A percentile compares a stretch with the other conserved stretches of the same genome.
Conservation (phyloP, 2,329 filamentous ascomycete genomes). For the Daldinia sp. region DNA sequence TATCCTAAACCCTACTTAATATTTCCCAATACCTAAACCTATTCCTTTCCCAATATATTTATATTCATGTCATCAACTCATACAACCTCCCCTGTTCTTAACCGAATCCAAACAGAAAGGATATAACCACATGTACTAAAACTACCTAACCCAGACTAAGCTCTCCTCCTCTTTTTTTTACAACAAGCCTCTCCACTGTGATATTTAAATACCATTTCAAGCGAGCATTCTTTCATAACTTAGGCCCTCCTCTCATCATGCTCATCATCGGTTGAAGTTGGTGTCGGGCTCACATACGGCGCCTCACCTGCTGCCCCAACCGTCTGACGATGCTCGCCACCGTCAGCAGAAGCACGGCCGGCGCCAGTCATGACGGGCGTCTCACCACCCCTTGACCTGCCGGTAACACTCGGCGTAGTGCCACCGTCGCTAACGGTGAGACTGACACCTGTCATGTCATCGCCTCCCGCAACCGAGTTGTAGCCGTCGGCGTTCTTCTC, state of each 20-base stretch:
- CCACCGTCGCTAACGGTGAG: constrained; percentile 3
- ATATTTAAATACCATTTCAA: background rate
- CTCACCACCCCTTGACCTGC: constrained; percentile 23
- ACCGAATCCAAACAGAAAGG: background rate
- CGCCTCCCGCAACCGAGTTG: constrained; percentile 15
- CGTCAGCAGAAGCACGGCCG: constrained; percentile 30
- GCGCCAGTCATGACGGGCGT: constrained; percentile 26
- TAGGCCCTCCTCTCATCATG: constrained; percentile 5
- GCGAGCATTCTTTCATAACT: background rate
- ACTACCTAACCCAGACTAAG: constrained; percentile 5
- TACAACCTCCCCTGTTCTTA: background rate
- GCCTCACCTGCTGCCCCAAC: constrained; percentile 25
- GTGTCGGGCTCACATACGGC: constrained; percentile 29
- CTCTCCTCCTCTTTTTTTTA: background rate
- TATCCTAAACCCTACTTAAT: constrained; percentile 5
- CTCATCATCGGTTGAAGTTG: constrained; percentile 25
- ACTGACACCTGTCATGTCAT: constrained; percentile 19
- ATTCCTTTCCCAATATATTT: background rate
- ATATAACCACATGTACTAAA: constrained; percentile 18
- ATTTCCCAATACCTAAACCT: constrained; percentile 5
- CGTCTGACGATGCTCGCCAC: constrained; percentile 9
- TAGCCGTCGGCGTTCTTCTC: constrained; percentile 58
- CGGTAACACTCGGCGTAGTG: background rate
- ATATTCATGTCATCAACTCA: background rate
- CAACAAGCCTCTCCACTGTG: background rate